These are phyloP conservation scores for Chenopodium quinoa DNA, from an alignment of 148 eudicot genomes.

Conservation along the genomic window DNA sequence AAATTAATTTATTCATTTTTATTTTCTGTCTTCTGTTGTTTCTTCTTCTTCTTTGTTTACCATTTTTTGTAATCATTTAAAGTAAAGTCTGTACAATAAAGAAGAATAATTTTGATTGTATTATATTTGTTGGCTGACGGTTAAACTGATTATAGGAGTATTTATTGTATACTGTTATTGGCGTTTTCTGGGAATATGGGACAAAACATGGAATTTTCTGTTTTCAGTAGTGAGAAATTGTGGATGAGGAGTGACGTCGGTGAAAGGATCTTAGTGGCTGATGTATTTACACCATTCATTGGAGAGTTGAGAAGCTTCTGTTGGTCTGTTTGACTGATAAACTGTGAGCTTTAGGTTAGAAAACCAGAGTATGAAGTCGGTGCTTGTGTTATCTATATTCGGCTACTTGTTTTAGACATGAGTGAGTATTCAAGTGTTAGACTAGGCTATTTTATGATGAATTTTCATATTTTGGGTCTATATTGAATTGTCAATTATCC, in stretches of 20 bases:
- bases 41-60: conserved; percentile 1
- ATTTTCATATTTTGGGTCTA: background rate
- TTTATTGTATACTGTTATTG: background rate
- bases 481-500: too few species aligned
- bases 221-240: background rate
- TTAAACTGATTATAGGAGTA: background rate
- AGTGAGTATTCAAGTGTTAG: background rate
- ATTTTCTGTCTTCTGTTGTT: background rate
- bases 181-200: background rate
- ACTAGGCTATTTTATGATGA: background rate
- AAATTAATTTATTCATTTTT: too few species aligned
- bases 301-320: conserved; percentile 7
- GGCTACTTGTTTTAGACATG: background rate
- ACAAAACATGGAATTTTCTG: conserved; percentile 3
- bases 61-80: conserved; percentile 1
- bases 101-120: background rate
- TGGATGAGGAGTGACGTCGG: conserved; percentile 16
- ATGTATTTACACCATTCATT: background rate
- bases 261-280: conserved; percentile 8
- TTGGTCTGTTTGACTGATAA: conserved; percentile 11
- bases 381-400: background rate
- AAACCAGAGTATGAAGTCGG: background rate
- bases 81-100: conserved; percentile 2
- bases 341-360: background rate
- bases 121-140: conserved; percentile 10